Evolutionary conservation across 768 basidiomycete genomes (phyloP), one percentile per base, ranked within the genome.

Genomic region (Pleurotus sapidus): DNA sequence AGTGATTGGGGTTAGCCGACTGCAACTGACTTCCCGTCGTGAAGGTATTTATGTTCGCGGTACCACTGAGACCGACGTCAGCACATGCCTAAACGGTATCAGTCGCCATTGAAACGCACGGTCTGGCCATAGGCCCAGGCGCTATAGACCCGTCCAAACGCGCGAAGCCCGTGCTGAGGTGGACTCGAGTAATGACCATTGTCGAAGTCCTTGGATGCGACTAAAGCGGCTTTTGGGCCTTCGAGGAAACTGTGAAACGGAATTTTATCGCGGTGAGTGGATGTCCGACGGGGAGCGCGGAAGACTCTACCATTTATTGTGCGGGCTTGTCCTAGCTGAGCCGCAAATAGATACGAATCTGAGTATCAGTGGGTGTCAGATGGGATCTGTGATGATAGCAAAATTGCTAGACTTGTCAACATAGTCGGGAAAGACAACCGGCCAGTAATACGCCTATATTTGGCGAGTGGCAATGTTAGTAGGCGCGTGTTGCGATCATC

Each of bases 41-140:
- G 63, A 47, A 80, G 70, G 65, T 82, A 74, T 9, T 65, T 62
- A 56, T 83, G 67, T 50, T 84, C 68, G 48, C 80, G 74, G 70
- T 77, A 85, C 82, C 82, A 85, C 84, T 84, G 57, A 5, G 4
- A 57, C 9, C 50, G 17, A 24, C n/a, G 18, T 46, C 20, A 15
- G 46, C 15, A 20, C 55, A 4, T 15, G 34, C 15, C 24, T 24
- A 12, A 25, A 8, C 25, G 14, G 9, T 34, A 34, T 34, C 30
- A 34, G 30, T 34, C 9, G 30, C 30, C 30, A 46, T 27, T 45
- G n/a, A 38, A 42, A 66, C 75, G 40, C 38, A 78, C 82, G 24
- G 81, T 73, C 63, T 84, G 81, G 8, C 83, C 77, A 62, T 84
- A 84, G 7, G 82, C 81, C 82, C 84, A 84, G 24, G 80, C 81